Evolutionary conservation across 768 basidiomycete species (phyloP).

Genomic region (Trichaptum fuscoviolaceum): DNA sequence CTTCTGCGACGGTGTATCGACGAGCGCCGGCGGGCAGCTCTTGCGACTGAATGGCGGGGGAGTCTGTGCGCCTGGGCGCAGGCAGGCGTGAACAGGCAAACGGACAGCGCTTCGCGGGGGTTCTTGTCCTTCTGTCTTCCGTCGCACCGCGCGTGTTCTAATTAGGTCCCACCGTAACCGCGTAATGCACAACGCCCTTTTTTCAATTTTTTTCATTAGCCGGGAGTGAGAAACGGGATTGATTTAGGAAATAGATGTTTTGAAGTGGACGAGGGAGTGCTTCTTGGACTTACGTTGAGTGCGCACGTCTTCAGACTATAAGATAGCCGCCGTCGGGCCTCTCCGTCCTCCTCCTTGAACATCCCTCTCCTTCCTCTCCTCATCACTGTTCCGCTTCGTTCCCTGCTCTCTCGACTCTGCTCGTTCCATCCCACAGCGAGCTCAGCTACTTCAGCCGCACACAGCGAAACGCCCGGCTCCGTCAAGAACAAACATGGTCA

Average conservation of each 20-base stretch:
- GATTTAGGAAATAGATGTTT: neutral
- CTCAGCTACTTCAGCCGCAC: neutral
- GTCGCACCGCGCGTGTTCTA: neutral
- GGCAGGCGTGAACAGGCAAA: neutral
- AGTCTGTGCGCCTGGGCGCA: neutral
- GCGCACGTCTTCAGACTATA: neutral
- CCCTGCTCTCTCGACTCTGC: neutral
- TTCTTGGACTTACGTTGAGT: neutral
- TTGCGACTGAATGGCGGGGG: neutral
- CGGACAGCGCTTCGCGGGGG: neutral
- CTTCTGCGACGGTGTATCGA: neutral
- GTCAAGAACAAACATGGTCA: slow-evolving; percentile 37
- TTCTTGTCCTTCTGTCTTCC: neutral
- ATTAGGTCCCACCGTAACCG: neutral
- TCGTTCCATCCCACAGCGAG: neutral
- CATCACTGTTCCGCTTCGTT: neutral
- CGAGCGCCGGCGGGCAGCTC: neutral
- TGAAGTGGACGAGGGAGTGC: neutral
- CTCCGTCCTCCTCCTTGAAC: slow-evolving; percentile 1
- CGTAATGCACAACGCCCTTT: neutral
- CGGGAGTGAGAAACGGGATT: neutral
- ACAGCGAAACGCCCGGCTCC: neutral
- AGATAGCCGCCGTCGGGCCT: neutral
- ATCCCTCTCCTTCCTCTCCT: slow-evolving; percentile 1
- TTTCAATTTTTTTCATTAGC: neutral